phyloP scores from a whole-genome alignment of 257 asterid species.

The Plantago major region DNA sequence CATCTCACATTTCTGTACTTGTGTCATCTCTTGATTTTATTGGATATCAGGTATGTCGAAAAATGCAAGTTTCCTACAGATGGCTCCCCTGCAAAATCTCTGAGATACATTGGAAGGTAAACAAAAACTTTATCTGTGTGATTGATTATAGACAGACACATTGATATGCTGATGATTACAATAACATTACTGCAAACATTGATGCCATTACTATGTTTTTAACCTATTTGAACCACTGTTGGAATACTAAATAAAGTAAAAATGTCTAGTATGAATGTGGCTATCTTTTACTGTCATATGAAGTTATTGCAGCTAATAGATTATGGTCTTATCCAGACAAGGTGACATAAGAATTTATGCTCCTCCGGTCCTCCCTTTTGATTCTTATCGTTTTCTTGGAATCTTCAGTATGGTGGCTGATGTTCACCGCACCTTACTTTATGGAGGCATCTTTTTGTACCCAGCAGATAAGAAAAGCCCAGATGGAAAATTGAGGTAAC shows the following conservation, averaged over 20 bases:
- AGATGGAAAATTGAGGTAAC: slow-evolving; percentile 75
- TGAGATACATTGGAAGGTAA: slow-evolving; percentile 97
- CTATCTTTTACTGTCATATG: no score
- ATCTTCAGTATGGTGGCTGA: slow-evolving; percentile 94
- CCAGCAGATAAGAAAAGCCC: slow-evolving; percentile 99
- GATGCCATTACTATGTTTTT: no score
- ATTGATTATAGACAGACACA: neutral
- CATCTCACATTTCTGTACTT: neutral
- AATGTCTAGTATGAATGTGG: no score
- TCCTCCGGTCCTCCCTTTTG: no score
- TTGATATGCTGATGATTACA: neutral
- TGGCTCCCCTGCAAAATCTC: slow-evolving; percentile 87
- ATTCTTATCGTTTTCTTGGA: neutral
- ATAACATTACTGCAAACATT: neutral
- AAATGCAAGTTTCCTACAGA: slow-evolving; percentile 85
- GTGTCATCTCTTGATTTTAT: slow-evolving; percentile 13
- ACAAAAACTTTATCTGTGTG: neutral
- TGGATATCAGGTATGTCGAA: slow-evolving; percentile 61
- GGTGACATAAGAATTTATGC: no score
- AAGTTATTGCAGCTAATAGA: no score
- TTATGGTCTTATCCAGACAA: no score
- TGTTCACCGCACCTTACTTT: slow-evolving; percentile 97
- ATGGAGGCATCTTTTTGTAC: slow-evolving; percentile 95
- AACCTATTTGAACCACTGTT: no score
- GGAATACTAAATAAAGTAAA: no score